Base-by-base conservation (phyloP, 495 filamentous ascomycete genomes). In the Aspergillus sparsus region DNA sequence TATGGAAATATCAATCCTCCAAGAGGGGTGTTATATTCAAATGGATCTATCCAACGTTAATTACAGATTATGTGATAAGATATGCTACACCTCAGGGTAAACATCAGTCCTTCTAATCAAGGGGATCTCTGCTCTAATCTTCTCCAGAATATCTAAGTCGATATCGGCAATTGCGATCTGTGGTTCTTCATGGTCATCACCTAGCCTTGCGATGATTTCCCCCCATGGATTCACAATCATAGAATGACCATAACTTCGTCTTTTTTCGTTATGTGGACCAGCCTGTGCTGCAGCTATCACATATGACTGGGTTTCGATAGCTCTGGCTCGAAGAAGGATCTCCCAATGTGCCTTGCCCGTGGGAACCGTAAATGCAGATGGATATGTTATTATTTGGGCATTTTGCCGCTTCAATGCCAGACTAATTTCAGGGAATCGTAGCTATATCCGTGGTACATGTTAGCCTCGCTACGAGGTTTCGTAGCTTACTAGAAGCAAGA, bases 171-270 rank as follows among this genome's bases (percentile, higher is more conserved):
- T 74, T 9, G 73, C 77, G 59, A 85, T 78, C 44, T 86, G 77
- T 18, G 82, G 80, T 56, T 84, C 79, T 33, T 66, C 46, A 36
- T 74, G 66, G 32, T 73, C 83, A 68, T 63, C 85, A 75, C 62
- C 81, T 34, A 93, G 72, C 62, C 86, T 78, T 1, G 85, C 81
- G 21, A 94, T 47, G 4, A 97, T 80, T 47, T 83, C 81, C 0
- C 93, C 93, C 93, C 93, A 97, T 0, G 93, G 93, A 65, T 88
- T 85, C 15, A 97, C 80, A 39, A 96, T 87, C 81, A 96, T 87
- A 50, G 90, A 89, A 71, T 93, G 88, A 1, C 94, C 94, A 73
- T 96, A 97, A 75, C 90, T 95, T 31, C 78, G 77, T 49, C 93
- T 76, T 68, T 85, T 88, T 65, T 88, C 87, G 68, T 91, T 92